Evolutionary conservation across 495 filamentous ascomycete species (phyloP).

Genomic region (Neurospora sp.): DNA sequence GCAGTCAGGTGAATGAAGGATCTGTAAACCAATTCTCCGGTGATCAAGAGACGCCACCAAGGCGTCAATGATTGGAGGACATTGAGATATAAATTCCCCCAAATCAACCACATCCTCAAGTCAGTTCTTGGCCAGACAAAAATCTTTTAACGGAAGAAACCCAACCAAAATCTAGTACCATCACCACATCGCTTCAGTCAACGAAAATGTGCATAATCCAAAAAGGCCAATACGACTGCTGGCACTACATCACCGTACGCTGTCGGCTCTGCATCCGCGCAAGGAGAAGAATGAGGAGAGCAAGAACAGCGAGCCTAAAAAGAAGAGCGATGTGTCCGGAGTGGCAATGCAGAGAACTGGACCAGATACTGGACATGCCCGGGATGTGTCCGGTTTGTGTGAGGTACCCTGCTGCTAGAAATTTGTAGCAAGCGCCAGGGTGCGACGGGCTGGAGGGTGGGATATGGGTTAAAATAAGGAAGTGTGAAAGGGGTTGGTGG

Average conservation of each 20-base stretch:
- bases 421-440: neutral
- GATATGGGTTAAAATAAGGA: neutral
- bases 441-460: neutral
- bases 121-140: neutral
- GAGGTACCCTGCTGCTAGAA: neutral
- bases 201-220: neutral
- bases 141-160: neutral
- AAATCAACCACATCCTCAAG: too few species aligned
- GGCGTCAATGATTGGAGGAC: neutral
- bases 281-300: neutral
- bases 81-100: neutral
- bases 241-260: neutral
- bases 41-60: too few species aligned
- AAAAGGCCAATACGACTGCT: neutral
- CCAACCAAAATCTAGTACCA: neutral
- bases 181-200: neutral
- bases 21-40: neutral
- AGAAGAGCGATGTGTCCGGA: neutral
- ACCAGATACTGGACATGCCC: neutral
- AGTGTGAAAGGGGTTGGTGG: neutral
- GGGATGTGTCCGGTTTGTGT: neutral
- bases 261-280: neutral
- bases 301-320: neutral
- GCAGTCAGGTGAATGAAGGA: neutral
- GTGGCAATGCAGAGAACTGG: neutral